Evolutionary conservation across 352 stramenopile species (phyloP).

Genomic region (Pythium volutum): DNA sequence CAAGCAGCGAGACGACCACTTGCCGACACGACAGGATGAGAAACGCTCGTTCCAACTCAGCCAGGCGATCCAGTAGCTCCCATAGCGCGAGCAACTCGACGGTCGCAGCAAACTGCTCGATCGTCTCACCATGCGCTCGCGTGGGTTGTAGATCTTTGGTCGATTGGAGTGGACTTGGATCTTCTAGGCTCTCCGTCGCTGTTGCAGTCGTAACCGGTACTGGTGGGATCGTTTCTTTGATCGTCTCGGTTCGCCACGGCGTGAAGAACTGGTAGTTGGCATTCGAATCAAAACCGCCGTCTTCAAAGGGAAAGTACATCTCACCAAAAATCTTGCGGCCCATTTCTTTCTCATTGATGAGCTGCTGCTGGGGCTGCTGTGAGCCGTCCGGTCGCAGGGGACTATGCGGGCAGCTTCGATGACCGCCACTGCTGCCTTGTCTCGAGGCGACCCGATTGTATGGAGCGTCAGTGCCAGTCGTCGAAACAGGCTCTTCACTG

Average conservation of each 20-base stretch:
- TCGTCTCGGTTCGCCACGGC: constrained; percentile 9
- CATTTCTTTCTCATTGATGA: constrained; percentile 79
- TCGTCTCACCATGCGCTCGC: not conserved
- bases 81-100: constrained; percentile 17
- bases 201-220: not conserved
- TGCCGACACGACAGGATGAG: constrained; percentile 13
- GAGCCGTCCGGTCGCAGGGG: constrained; percentile 8
- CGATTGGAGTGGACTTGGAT: not conserved
- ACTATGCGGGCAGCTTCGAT: not conserved
- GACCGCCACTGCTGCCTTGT: not conserved
- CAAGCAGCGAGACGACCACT: constrained; percentile 14
- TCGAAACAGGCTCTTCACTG: not conserved
- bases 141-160: not conserved
- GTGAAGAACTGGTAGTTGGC: constrained; percentile 32
- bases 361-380: not conserved
- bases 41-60: constrained; percentile 13
- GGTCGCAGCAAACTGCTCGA: not conserved
- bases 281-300: constrained; percentile 68
- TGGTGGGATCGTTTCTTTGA: not conserved
- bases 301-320: constrained; percentile 86
- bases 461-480: not conserved
- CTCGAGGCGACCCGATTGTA: not conserved
- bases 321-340: constrained; percentile 80
- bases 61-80: constrained; percentile 16
- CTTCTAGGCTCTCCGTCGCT: not conserved